Percentiles rank a stretch among this genome's conserved stretches.
Evolutionary conservation across 768 basidiomycete genomes (phyloP).

Genomic region (Dentipellis sp.): DNA sequence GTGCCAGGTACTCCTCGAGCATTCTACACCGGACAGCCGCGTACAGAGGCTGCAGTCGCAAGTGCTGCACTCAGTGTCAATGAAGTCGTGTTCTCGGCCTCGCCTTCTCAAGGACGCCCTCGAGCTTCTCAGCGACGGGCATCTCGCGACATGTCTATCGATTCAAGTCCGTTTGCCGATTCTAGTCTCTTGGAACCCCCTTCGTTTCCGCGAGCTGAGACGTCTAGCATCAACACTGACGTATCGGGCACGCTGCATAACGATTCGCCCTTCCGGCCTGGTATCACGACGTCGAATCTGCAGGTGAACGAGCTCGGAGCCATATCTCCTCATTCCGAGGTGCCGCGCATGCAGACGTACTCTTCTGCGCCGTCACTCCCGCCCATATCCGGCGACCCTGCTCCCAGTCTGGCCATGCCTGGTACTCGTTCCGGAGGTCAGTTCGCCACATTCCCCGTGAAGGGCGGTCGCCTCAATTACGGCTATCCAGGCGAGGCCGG

Average conservation of each 20-base stretch:
- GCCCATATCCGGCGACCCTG: no score
- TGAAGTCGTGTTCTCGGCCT: constrained; percentile 39
- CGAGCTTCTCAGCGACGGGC: not conserved
- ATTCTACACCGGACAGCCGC: constrained; percentile 60
- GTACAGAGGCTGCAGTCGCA: constrained; percentile 47
- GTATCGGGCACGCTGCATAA: no score
- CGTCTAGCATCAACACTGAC: not conserved
- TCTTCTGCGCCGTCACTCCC: no score
- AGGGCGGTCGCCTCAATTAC: constrained; percentile 17
- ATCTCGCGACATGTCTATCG: not conserved
- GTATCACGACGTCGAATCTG: not conserved
- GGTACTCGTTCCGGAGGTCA: constrained; percentile 27
- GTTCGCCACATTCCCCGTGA: constrained; percentile 63
- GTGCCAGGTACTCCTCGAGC: constrained; percentile 71
- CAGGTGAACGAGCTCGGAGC: not conserved
- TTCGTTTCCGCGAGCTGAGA: not conserved
- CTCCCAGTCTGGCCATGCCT: no score
- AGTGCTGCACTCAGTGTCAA: constrained; percentile 53
- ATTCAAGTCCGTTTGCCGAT: not conserved
- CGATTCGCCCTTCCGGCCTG: no score
- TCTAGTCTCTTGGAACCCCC: not conserved
- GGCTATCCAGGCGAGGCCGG: constrained; percentile 6
- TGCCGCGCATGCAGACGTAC: not conserved
- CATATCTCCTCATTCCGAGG: not conserved
- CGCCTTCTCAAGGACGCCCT: constrained; percentile 20